Base-by-base conservation (phyloP, 2,329 filamentous ascomycete genomes). In the Penicillium oxalicum region DNA sequence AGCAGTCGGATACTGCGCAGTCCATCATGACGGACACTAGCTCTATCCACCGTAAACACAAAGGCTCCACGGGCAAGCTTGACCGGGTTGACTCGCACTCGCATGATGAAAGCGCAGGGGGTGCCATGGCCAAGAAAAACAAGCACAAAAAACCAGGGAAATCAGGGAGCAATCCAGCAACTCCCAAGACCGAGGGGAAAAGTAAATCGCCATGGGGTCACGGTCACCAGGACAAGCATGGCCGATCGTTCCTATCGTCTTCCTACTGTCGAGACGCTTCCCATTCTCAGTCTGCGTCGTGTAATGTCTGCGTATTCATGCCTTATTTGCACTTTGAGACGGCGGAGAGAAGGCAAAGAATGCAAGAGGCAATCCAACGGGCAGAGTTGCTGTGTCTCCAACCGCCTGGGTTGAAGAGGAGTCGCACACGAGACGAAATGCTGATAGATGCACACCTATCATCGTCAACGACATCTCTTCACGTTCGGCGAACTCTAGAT, bases 271-370 rank as follows among this genome's bases (percentile, higher is more conserved):
- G 61, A 40, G 63, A 68, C 5, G 48, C 51, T 6, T 52, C 54
- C 27, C 32, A 9, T 18, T 40, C 52, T 6, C 47, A 55, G 29
- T 40, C 53, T 24, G 43, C 59, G 24, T 47, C 58, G 9, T 55
- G 57, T 37, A 61, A 64, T 51, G 60, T 70, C 48, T 63, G 65
- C 37, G 50, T 66, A 5, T 77, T 82, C 67, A 83, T 84, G 79
- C 82, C 82, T 0, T 85, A 83, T 56, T 66, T 85, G 3, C 81
- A 84, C 59, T 84, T 83, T 44, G 82, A 85, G 58, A 82, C 80
- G 0, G 74, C 82, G 40, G 69, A 74, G 41, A 68, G 74, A 12
- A 71, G 79, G 8, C 68, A 70, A 44, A 74, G 76, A 55, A 83
- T 85, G 81, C 77, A 78, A 46, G 67, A 75, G 13, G 75, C 77